These are phyloP conservation scores for Exobasidium rhododendri DNA, from an alignment of 1,284 basidiomycete species.

Conservation along the genomic window DNA sequence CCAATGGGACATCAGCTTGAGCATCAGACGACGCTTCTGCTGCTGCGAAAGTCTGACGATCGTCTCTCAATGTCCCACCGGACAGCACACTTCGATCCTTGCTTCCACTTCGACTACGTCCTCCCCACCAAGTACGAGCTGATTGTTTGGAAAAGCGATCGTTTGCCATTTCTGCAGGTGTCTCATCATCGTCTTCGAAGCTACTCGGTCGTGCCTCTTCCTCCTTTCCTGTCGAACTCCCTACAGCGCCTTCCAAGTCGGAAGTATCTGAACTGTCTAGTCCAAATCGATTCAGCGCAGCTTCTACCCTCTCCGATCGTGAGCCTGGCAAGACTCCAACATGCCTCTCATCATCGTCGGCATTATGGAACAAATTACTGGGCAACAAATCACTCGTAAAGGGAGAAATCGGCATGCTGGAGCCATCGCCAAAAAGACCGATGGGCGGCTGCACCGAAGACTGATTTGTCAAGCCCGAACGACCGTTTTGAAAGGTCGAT, in stretches of 20 bases:
- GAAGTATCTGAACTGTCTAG: slow-evolving; percentile 19
- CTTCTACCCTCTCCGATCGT: slow-evolving; percentile 17
- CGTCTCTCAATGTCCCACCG: neutral
- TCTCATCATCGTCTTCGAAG: neutral
- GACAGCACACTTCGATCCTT: slow-evolving; percentile 1
- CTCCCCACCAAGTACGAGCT: slow-evolving; percentile 14
- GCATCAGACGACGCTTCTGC: neutral
- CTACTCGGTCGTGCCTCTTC: neutral
- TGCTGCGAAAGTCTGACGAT: neutral
- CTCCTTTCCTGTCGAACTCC: neutral
- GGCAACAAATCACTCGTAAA: slow-evolving; percentile 24
- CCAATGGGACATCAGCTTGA: neutral
- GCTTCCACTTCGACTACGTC: slow-evolving; percentile 6
- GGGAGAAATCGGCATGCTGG: slow-evolving; percentile 17
- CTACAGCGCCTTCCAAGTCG: slow-evolving; percentile 6
- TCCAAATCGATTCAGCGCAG: slow-evolving; percentile 20
- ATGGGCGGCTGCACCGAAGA: neutral
- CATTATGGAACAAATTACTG: slow-evolving; percentile 21
- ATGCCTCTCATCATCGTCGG: slow-evolving; percentile 23
- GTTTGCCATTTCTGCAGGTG: slow-evolving; percentile 1
- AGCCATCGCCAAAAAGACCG: neutral
- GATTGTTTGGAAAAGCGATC: neutral
- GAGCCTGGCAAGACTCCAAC: slow-evolving; percentile 16
- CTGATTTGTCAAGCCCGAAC: neutral
- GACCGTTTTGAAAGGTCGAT: neutral